A percentile compares a stretch with the other conserved stretches of the same genome.
Conservation (phyloP, 805 yeast species). For the Yarrowia sp. region DNA sequence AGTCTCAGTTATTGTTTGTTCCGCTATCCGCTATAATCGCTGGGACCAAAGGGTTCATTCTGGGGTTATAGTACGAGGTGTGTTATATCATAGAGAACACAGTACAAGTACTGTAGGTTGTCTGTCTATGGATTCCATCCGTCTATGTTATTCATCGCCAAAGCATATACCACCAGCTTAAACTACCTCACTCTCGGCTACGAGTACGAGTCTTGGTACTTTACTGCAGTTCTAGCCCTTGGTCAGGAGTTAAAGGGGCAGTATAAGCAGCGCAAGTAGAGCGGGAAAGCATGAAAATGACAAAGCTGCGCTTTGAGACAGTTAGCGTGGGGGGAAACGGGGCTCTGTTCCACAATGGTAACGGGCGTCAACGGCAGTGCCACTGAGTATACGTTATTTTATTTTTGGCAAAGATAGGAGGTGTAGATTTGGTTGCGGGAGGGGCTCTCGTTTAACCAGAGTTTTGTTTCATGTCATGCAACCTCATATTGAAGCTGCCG, state of each 20-base stretch:
- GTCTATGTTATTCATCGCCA: too few species aligned
- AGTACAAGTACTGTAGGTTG: too few species aligned
- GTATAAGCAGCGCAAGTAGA: too few species aligned
- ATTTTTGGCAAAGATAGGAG: conserved; percentile 18
- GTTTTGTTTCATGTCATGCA: conserved; percentile 11
- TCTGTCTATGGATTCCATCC: too few species aligned
- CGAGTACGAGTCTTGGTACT: too few species aligned
- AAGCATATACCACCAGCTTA: too few species aligned
- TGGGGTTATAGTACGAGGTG: too few species aligned
- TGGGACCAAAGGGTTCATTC: too few species aligned
- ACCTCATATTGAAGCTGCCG: not conserved
- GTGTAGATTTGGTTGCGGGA: conserved; percentile 10
- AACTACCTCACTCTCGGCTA: too few species aligned
- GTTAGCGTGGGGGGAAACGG: conserved; percentile 11
- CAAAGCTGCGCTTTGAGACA: not conserved
- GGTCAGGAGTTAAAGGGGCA: too few species aligned
- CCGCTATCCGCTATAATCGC: not conserved
- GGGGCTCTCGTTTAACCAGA: not conserved
- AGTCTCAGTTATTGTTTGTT: not conserved
- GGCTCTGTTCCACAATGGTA: conserved; percentile 1
- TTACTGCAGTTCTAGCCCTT: not conserved
- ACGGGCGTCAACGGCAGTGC: conserved; percentile 9
- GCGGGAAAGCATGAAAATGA: too few species aligned
- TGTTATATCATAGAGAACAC: too few species aligned
- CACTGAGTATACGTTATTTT: not conserved